Conservation (phyloP, 805 yeast species). For the Kodamaea kaohsiungensis region DNA sequence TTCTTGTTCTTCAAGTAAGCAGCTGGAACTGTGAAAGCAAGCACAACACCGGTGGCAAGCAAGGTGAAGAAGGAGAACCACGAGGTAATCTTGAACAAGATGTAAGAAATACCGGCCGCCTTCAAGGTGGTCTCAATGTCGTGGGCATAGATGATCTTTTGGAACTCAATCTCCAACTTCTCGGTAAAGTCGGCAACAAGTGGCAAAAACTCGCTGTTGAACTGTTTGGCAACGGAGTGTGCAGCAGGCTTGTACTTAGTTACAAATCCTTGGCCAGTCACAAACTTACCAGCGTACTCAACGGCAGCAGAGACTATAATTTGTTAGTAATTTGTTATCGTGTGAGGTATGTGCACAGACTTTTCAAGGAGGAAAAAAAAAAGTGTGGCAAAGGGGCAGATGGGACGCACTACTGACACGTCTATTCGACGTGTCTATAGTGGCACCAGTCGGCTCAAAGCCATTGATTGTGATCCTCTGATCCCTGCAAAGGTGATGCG, state of each 20-base stretch:
- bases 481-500: neutral
- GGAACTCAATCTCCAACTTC: slow-evolving; percentile 51
- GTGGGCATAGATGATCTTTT: slow-evolving; percentile 63
- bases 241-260: slow-evolving; percentile 70
- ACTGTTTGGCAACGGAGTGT: slow-evolving; percentile 33
- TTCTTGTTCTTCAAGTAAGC: slow-evolving; percentile 72
- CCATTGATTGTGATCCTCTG: neutral
- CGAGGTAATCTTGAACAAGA: slow-evolving; percentile 70
- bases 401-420: neutral
- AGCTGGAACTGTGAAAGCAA: slow-evolving; percentile 74
- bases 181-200: slow-evolving; percentile 47
- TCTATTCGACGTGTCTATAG: neutral
- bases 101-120: slow-evolving; percentile 66
- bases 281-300: slow-evolving; percentile 72
- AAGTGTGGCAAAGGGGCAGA: slow-evolving; percentile 3
- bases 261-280: slow-evolving; percentile 80
- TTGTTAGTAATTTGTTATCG: slow-evolving; percentile 22
- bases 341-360: slow-evolving; percentile 1
- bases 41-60: slow-evolving; percentile 54
- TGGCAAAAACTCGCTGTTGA: slow-evolving; percentile 43
- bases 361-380: slow-evolving; percentile 1
- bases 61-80: slow-evolving; percentile 74
- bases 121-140: slow-evolving; percentile 72
- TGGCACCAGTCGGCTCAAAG: neutral
- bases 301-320: slow-evolving; percentile 60